These are phyloP conservation scores for Colletotrichum plurivorum DNA, from an alignment of 2,329 filamentous ascomycete species.

Conservation along the genomic window DNA sequence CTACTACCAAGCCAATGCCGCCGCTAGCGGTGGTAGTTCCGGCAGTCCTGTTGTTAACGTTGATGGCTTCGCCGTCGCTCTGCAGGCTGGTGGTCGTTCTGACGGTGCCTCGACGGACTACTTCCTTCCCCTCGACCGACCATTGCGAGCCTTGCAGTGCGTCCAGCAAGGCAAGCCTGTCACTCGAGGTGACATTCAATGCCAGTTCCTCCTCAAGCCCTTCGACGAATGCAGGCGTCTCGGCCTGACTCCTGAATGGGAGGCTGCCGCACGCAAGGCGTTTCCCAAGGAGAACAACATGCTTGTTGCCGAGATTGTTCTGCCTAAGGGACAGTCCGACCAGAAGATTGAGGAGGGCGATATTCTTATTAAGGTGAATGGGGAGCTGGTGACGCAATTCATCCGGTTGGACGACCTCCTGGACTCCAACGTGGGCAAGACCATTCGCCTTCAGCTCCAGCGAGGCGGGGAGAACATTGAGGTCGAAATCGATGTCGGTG, in stretches of 20 bases:
- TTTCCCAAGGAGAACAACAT: constrained; percentile 97
- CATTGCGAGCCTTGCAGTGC: constrained; percentile 87
- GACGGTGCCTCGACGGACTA: constrained; percentile 98
- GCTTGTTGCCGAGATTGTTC: constrained; percentile 95
- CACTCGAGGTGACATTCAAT: constrained; percentile 96
- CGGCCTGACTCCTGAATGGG: constrained; percentile 87
- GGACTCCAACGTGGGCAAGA: constrained; percentile 85
- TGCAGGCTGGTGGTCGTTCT: constrained; percentile 93
- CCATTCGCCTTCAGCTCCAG: constrained; percentile 86
- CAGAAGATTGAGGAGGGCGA: constrained; percentile 94
- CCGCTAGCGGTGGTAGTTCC: constrained; percentile 97
- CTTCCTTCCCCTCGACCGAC: constrained; percentile 93
- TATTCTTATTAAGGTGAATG: constrained; percentile 93
- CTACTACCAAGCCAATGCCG: constrained; percentile 98
- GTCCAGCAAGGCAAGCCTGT: constrained; percentile 83
- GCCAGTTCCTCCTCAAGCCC: constrained; percentile 95
- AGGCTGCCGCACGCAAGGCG: constrained; percentile 83
- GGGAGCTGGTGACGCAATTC: constrained; percentile 92
- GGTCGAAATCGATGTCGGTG: constrained; percentile 86
- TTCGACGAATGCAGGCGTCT: constrained; percentile 97
- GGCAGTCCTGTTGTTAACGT: constrained; percentile 98
- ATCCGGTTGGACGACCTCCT: constrained; percentile 91
- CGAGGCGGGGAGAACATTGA: constrained; percentile 90
- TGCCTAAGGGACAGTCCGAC: constrained; percentile 91
- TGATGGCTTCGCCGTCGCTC: constrained; percentile 89